Conservation (phyloP, 441 rosid species). For the Dalechampia spathulata region DNA sequence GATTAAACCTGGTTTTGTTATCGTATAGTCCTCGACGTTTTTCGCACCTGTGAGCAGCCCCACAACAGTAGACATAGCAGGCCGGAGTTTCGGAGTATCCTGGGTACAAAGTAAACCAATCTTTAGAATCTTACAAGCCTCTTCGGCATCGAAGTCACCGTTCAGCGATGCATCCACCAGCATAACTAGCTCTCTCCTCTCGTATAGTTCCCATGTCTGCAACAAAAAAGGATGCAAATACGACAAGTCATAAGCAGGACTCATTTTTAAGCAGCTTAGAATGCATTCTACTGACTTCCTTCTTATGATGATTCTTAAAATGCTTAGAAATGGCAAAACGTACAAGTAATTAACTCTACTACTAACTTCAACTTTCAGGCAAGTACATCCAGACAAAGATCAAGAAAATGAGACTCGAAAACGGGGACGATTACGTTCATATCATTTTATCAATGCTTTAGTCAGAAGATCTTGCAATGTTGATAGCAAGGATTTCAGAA, state of each 20-base stretch:
- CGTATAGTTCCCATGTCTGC: slow-evolving; percentile 82
- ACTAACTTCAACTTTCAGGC: no score
- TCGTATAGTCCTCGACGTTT: slow-evolving; percentile 29
- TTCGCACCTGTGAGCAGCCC: slow-evolving; percentile 56
- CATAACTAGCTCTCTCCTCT: slow-evolving; percentile 54
- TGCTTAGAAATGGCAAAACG: no score
- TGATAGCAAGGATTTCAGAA: background rate
- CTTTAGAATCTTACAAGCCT: slow-evolving; percentile 70
- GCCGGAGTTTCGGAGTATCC: slow-evolving; percentile 75
- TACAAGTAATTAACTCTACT: no score
- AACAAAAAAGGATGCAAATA: slow-evolving; percentile 3
- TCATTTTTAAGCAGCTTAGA: no score
- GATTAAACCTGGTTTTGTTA: slow-evolving; percentile 74
- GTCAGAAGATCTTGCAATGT: no score
- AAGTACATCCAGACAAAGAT: no score
- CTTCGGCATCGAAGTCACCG: slow-evolving; percentile 75
- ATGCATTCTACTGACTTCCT: no score
- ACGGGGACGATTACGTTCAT: no score
- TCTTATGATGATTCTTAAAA: no score
- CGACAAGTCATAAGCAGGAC: no score
- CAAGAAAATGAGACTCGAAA: no score
- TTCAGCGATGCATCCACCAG: slow-evolving; percentile 57
- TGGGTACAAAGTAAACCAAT: slow-evolving; percentile 92
- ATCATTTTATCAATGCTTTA: no score
- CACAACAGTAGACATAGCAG: slow-evolving; percentile 75